These are phyloP conservation scores for Mycena rebaudengoi DNA, from an alignment of 768 basidiomycete species.

Conservation along the genomic window DNA sequence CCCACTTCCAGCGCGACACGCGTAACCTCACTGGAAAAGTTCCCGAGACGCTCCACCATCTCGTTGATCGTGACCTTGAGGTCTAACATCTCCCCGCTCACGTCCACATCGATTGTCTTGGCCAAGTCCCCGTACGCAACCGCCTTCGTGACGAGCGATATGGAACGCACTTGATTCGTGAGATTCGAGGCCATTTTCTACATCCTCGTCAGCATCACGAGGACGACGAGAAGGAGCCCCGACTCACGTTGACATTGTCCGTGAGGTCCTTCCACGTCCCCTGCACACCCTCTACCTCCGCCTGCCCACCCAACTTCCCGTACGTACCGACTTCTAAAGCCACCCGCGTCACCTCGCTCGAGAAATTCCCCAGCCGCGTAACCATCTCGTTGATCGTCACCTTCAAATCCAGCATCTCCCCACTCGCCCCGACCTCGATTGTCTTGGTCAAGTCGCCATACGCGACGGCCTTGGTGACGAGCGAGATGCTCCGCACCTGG, in stretches of 20 bases:
- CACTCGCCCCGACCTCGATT: constrained; percentile 25
- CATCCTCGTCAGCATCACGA: background rate
- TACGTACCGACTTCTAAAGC: constrained; percentile 20
- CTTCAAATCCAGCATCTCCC: constrained; percentile 26
- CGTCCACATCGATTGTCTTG: background rate
- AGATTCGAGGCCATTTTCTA: constrained; percentile 61
- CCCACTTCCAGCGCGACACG: constrained; percentile 3
- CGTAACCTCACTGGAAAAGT: constrained; percentile 7
- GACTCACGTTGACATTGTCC: constrained; percentile 47
- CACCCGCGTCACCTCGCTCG: constrained; percentile 22
- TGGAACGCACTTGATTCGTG: constrained; percentile 66
- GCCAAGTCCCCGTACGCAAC: constrained; percentile 5
- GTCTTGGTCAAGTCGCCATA: constrained; percentile 21
- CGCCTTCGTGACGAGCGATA: constrained; percentile 51
- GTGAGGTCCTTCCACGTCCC: constrained; percentile 21
- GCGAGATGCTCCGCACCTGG: constrained; percentile 25
- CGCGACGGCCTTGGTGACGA: constrained; percentile 28
- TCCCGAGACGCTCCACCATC: constrained; percentile 6
- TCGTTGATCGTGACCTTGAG: constrained; percentile 14
- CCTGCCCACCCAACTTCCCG: constrained; percentile 19
- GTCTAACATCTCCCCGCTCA: constrained; percentile 10
- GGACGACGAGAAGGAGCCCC: background rate
- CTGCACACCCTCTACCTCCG: constrained; percentile 21
- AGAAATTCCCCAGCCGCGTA: constrained; percentile 14
- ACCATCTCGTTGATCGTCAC: constrained; percentile 48